Evolutionary conservation across 2,329 filamentous ascomycete species (phyloP), one percentile per base, ranked within the genome.

Genomic region (Aspergillus latus): DNA sequence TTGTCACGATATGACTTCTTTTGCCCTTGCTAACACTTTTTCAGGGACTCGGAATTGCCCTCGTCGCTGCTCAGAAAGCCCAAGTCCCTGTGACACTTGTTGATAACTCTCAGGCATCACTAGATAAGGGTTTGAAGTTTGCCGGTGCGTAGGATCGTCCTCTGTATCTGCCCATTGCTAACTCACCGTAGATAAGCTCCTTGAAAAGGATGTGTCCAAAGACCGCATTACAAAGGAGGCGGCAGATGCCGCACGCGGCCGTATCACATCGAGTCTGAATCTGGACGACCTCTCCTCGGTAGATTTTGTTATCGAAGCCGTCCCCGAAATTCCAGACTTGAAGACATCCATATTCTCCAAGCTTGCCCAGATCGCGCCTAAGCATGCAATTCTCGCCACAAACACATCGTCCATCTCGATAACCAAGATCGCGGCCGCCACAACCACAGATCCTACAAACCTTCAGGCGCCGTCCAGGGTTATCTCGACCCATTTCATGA

Each of bases 391-490:
- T 66, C 84, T 99, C 36, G 93, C 94, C 4, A 99, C 94, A 60
- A 99, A 99, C 79, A 99, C 94, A 5, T 96, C 92, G n/a, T 96
- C 92, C 59, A 99, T 99, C 72, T 93, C 90, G 59, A 97, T 99
- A 73, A 99, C 94, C 43, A 89, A 88, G 70, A 97, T 99, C 67
- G 94, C 94, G 16, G 92, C 94, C 3, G 85, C 92, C 8, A 93
- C 93, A 0, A 88, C 86, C 28, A 80, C 81, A 54, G 85, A 96
- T 69, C 88, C 91, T 0, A 93, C 79, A n/a, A 89, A 96, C 68
- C 86, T 90, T 26, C 88, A 87, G 43, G 89, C 87, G 40, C 88
- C 90, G 43, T 93, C 91, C 5, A 88, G 94, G 47, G 94, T 99
- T 8, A 86, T 99, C 54, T 91, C 90, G 50, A 97, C 94, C 13